These are phyloP conservation scores for Xylariaceae sp. DNA, from an alignment of 2,329 filamentous ascomycete species.

Conservation along the genomic window DNA sequence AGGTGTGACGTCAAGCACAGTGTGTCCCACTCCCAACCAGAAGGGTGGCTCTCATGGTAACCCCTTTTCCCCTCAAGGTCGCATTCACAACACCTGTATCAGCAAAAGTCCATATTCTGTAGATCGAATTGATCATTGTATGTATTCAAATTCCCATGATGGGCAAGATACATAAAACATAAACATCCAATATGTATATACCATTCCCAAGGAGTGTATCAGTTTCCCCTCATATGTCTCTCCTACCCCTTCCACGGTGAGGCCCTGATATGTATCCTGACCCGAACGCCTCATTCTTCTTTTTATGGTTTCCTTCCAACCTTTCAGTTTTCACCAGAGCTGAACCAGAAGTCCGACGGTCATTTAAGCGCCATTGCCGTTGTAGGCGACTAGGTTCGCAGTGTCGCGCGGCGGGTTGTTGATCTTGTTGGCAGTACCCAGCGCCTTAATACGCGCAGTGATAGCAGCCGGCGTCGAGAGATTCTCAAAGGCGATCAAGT, in stretches of 20 bases:
- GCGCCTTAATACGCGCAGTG: constrained; percentile 28
- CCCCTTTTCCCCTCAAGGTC: background rate
- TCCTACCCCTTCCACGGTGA: background rate
- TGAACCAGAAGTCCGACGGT: background rate
- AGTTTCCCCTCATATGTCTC: background rate
- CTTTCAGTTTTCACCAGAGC: no score
- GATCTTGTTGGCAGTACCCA: constrained; percentile 24
- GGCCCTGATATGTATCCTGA: background rate
- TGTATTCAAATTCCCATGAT: background rate
- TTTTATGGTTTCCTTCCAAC: background rate
- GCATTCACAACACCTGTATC: background rate
- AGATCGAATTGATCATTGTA: background rate
- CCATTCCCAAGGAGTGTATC: background rate
- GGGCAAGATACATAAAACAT: background rate
- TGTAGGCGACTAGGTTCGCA: constrained; percentile 27
- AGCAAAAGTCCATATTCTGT: background rate
- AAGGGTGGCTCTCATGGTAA: background rate
- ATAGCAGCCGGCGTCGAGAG: constrained; percentile 36
- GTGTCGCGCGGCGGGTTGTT: constrained; percentile 22
- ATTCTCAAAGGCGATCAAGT: constrained; percentile 45
- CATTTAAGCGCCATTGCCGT: constrained; percentile 27
- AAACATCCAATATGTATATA: background rate
- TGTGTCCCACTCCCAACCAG: background rate
- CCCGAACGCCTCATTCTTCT: background rate
- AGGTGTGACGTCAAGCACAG: background rate